phyloP scores from a whole-genome alignment of 192 early-diverging fungal species.

The Gigaspora rosea region DNA sequence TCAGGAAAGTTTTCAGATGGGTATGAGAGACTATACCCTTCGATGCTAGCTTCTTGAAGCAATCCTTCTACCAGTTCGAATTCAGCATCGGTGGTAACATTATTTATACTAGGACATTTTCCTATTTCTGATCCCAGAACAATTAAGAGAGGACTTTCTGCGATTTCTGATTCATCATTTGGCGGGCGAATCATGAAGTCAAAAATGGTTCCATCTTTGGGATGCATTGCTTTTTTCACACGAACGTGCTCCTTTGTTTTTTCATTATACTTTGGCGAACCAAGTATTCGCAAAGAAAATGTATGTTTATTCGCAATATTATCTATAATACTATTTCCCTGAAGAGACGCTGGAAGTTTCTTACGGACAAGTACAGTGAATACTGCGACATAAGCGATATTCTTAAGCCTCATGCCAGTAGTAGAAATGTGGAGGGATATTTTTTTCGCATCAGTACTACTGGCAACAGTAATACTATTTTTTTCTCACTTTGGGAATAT shows the following conservation, averaged over 20 bases:
- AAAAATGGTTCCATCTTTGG: not conserved
- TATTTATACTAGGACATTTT: too few species aligned
- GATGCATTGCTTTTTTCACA: not conserved
- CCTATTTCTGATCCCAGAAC: not conserved
- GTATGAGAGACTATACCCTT: constrained; percentile 18
- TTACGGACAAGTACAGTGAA: not conserved
- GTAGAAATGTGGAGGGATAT: not conserved
- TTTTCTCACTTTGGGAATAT: not conserved
- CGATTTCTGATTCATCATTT: constrained; percentile 4
- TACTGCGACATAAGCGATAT: not conserved
- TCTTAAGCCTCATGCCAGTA: not conserved
- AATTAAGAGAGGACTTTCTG: not conserved
- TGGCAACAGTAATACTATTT: not conserved
- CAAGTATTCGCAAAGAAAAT: constrained; percentile 1
- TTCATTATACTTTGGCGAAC: not conserved
- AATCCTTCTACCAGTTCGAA: not conserved
- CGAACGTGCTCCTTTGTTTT: not conserved
- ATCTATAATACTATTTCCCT: not conserved
- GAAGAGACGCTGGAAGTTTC: not conserved
- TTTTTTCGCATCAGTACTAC: not conserved
- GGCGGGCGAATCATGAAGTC: not conserved
- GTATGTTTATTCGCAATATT: constrained; percentile 3
- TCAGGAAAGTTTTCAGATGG: not conserved
- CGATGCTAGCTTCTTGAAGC: not conserved
- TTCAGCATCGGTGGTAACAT: not conserved